Conservation (phyloP, 495 filamentous ascomycete species). For the Thermochaetoides thermophila region DNA sequence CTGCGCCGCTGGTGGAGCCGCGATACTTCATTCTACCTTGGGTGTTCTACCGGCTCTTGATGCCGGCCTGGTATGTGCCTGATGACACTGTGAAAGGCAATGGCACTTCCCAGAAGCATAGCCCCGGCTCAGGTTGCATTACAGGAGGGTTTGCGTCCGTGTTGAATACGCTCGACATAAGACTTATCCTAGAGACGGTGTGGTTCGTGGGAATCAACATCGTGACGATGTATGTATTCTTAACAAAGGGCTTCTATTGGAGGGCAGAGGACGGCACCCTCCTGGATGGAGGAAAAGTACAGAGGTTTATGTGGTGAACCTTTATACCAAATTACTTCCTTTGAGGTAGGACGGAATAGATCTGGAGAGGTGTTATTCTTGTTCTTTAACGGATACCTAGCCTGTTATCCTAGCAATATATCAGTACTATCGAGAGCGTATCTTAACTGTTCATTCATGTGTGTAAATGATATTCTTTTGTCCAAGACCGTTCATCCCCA, state of each 20-base stretch:
- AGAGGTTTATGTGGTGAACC: slow-evolving; percentile 77
- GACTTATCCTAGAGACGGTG: slow-evolving; percentile 55
- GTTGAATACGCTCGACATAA: too few species aligned
- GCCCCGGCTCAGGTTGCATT: too few species aligned
- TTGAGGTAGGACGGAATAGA: neutral
- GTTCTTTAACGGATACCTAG: too few species aligned
- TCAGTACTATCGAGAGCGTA: too few species aligned
- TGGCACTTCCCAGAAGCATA: too few species aligned
- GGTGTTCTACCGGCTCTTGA: slow-evolving; percentile 80
- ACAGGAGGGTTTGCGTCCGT: too few species aligned
- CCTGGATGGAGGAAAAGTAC: slow-evolving; percentile 61
- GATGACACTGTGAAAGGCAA: slow-evolving; percentile 3
- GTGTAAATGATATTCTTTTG: too few species aligned
- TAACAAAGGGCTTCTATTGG: slow-evolving; percentile 72
- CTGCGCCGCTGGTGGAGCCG: slow-evolving; percentile 84
- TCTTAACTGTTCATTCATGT: too few species aligned
- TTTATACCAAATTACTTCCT: too few species aligned
- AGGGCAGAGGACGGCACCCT: slow-evolving; percentile 22
- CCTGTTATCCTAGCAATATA: too few species aligned
- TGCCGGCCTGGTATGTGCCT: slow-evolving; percentile 35
- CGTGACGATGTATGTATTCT: slow-evolving; percentile 65
- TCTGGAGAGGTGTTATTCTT: neutral
- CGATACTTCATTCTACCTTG: slow-evolving; percentile 91
- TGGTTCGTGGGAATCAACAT: slow-evolving; percentile 67
- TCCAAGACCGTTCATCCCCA: too few species aligned